Conservation (phyloP, 1,284 basidiomycete species). For the Heliocybe sulcata region DNA sequence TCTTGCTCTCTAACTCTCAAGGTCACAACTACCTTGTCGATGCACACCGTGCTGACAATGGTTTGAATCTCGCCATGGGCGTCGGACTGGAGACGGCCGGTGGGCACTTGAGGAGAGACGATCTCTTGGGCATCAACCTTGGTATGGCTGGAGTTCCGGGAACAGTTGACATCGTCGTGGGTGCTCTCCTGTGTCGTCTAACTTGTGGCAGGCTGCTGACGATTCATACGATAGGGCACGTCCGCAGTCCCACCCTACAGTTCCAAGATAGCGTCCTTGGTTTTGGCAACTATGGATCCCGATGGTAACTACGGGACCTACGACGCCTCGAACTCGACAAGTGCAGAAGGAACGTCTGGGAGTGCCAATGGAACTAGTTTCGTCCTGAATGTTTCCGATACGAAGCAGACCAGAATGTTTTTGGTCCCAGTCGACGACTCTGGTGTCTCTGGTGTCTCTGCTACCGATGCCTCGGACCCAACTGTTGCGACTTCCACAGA, state of each 20-base stretch:
- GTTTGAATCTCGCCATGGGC: background rate
- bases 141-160: slow-evolving; percentile 14
- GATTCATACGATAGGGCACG: background rate
- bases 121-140: background rate
- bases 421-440: slow-evolving; percentile 15
- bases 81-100: background rate
- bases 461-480: slow-evolving; percentile 1
- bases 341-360: slow-evolving; percentile 11
- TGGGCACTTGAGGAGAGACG: background rate
- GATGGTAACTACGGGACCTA: background rate
- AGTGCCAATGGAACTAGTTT: slow-evolving; percentile 12
- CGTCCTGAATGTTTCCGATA: slow-evolving; percentile 28
- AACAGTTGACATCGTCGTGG: slow-evolving; percentile 15
- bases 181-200: background rate
- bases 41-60: background rate
- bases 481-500: background rate
- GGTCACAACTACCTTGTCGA: background rate
- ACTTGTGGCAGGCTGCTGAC: background rate
- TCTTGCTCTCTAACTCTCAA: background rate
- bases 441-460: background rate
- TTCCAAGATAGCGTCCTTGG: slow-evolving; percentile 23
- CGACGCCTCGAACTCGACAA: background rate
- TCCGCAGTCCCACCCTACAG: slow-evolving; percentile 15
- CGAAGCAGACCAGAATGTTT: slow-evolving; percentile 26
- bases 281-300: slow-evolving; percentile 20